Evolutionary conservation across 495 filamentous ascomycete species (phyloP), one percentile per base, ranked within the genome.

Genomic region (Neurospora tetrasperma): DNA sequence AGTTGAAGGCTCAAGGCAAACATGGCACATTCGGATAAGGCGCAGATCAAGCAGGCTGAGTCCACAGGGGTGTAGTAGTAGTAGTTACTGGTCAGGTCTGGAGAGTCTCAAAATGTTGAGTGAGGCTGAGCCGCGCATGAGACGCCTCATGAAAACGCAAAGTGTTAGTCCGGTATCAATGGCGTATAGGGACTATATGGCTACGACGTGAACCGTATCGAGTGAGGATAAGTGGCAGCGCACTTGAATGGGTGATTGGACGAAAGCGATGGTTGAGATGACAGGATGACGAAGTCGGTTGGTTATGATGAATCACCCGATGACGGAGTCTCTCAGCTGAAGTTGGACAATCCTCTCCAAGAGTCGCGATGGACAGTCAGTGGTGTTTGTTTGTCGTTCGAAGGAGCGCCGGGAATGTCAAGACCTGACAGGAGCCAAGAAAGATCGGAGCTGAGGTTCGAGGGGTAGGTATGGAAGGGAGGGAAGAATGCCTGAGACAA

Each of bases 1-100:
- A 42, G 7, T 20, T 39, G 16, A 69, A 42, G 69, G 73, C 43
- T 70, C 70, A 66, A 38, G 70, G n/a, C 70, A 68, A 70, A 69
- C 54, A 62, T 71, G 48, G 40, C 41, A 5, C 20, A 42, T 39
- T 70, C 27, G 48, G 43, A 44, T 27, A 35, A 69, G 66, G 69
- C 31, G 73, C 70, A 46, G 10, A 40, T 12, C 66, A 31, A 71
- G 23, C 68, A 69, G 72, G 68, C 54, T 31, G 23, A 11, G 54
- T 31, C 54, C 54, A 27, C 48, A 23, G 23, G 48, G 48, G 27
- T 31, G 27, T 31, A 31, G 27, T 31, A 31, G 27, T 38, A 38
- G 20, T 62, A 6, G 54, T 27, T 62, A 62, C 3, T 62, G 48
- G 54, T 62, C 6, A 27, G 14, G 48, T 59, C 48, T 27, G 48